Base-by-base conservation (phyloP, 345 rosid species). In the Eutrema heterophyllum region DNA sequence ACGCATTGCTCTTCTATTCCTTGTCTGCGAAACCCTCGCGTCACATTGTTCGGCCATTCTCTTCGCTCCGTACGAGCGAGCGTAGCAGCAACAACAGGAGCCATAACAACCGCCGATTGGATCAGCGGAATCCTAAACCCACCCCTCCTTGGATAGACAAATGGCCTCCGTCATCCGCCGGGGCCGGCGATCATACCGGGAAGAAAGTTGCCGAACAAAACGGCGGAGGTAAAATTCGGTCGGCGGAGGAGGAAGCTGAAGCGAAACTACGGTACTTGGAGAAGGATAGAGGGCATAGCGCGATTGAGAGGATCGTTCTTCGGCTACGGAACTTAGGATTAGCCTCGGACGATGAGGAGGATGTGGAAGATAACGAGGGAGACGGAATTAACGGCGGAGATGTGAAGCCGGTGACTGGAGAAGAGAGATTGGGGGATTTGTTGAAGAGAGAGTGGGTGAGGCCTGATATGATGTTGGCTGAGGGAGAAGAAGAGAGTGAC, bases 371-470 rank as follows among this genome's bases (percentile, higher is more conserved):
- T 33, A 71, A 63, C 2, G 81, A 60, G 1, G 87, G 36, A 33
- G 62, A 64, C 0, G 86, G 71, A 33, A 56, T 52, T 48, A 66
- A 29, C 2, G 74, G 16, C 0, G 79, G 75, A 4, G 68, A 43
- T 13, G 61, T 51, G 41, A 80, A 69, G 60, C 69, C 83, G 10
- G 82, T 79, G 65, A 88, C 89, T 0, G 99, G 99, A 38, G 92
- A 92, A 65, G 97, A 95, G 84, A 85, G 83, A 38, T 67, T 95
- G 35, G 88, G 90, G 5, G 98, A 92, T 73, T 68, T 96, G 61
- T 81, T 96, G 85, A 82, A 76, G 70, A 83, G 94, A 43, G 97
- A 92, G 66, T 92, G 99, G 99, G 73, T 89, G 9, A 83, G 97
- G 32, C 99, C 99, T 16, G 97, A 92, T 71, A 77, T 86, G 59